Percentiles rank a stretch among this genome's conserved stretches.
phyloP scores from a whole-genome alignment of 805 yeast species.

The Sugiyamaella chiloensis region DNA sequence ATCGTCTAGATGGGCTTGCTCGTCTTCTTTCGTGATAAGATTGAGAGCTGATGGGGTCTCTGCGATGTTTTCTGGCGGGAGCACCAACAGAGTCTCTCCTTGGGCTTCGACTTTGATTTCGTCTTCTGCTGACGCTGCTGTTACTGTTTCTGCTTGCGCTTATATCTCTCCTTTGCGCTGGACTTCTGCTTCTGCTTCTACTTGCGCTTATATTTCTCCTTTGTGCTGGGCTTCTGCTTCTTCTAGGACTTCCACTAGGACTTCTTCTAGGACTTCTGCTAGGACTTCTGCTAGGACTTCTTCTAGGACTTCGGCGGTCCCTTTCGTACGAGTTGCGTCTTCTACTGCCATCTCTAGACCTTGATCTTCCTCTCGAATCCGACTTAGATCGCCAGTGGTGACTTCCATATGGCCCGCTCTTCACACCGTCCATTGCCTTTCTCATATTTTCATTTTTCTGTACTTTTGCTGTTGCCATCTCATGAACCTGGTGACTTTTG shows the following conservation, averaged over 20 bases:
- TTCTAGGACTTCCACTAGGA: background rate
- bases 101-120: no score
- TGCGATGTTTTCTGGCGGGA: no score
- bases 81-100: no score
- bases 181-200: no score
- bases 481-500: conserved; percentile 21
- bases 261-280: background rate
- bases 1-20: no score
- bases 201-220: no score
- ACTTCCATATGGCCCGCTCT: background rate
- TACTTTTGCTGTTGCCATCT: conserved; percentile 19
- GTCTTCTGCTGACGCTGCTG: no score
- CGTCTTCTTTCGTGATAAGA: no score
- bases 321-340: background rate
- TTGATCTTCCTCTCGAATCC: background rate
- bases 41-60: no score
- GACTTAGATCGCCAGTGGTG: conserved; percentile 2
- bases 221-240: no score
- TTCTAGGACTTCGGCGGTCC: background rate
- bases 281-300: background rate
- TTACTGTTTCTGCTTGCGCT: no score
- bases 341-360: background rate
- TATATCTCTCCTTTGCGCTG: no score
- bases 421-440: conserved; percentile 12
- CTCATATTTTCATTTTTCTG: conserved; percentile 19